Evolutionary conservation across 768 basidiomycete genomes (phyloP).

Genomic region (Termitomyces eurrhizus): DNA sequence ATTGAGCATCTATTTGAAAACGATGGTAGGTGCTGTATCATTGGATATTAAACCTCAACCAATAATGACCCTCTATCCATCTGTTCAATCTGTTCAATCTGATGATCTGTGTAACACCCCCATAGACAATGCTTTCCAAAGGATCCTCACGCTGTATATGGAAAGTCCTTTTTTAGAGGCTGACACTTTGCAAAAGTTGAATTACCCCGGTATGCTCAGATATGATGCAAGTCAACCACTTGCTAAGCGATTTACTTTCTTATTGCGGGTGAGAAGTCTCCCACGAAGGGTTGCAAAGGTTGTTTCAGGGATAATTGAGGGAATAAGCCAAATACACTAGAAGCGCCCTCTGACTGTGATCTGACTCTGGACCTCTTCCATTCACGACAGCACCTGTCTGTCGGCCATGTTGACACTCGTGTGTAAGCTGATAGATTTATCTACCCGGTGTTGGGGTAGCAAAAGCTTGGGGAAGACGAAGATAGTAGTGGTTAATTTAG

Average conservation of each 20-base stretch:
- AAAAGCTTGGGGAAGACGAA: no score
- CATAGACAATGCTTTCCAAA: neutral
- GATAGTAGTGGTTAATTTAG: neutral
- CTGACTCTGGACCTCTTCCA: neutral
- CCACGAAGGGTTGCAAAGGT: neutral
- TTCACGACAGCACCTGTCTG: neutral
- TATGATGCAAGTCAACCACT: neutral
- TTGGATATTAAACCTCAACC: neutral
- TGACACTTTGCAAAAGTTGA: neutral
- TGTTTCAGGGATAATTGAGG: neutral
- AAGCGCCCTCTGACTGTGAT: neutral
- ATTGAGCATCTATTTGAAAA: neutral
- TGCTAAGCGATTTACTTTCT: neutral
- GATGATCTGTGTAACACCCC: no score
- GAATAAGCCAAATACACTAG: neutral
- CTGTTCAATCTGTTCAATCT: no score
- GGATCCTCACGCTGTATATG: no score
- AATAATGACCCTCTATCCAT: no score
- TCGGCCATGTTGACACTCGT: neutral
- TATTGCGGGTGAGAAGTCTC: neutral
- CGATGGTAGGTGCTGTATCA: neutral
- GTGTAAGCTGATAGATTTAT: neutral
- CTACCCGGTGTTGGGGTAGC: neutral
- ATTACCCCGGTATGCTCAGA: neutral
- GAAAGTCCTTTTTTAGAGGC: neutral